Conservation (phyloP, 208 protist genomes). For the Endotrypanum monterogeii region DNA sequence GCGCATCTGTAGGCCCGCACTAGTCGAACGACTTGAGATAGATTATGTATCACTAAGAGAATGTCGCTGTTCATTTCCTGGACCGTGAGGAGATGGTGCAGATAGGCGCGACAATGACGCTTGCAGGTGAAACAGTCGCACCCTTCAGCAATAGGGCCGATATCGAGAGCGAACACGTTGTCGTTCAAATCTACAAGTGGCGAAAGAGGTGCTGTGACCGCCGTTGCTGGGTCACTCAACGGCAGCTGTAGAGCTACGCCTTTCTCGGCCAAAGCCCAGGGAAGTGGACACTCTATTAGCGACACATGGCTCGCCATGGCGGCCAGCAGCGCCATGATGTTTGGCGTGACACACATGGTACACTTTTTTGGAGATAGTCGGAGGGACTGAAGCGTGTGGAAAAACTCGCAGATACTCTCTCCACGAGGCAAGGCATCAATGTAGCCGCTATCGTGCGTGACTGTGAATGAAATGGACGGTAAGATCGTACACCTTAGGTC, state of each 20-base stretch:
- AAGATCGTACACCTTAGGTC: constrained; percentile 29
- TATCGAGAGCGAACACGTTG: constrained; percentile 58
- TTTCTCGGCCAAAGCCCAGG: constrained; percentile 75
- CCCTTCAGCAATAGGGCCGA: constrained; percentile 43
- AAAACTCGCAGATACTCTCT: constrained; percentile 42
- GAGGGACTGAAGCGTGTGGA: constrained; percentile 27
- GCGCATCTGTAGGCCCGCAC: constrained; percentile 34
- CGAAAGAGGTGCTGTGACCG: constrained; percentile 26
- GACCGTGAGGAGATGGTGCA: constrained; percentile 88
- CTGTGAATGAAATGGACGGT: constrained; percentile 29
- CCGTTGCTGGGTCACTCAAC: neutral
- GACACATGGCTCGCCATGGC: constrained; percentile 45
- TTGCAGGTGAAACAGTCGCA: constrained; percentile 84
- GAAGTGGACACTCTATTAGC: constrained; percentile 73
- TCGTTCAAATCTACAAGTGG: constrained; percentile 81
- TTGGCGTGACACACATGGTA: constrained; percentile 49
- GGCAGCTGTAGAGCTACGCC: constrained; percentile 61
- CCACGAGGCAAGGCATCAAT: constrained; percentile 41
- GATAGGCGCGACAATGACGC: constrained; percentile 76
- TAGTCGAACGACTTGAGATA: constrained; percentile 44
- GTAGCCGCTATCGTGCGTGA: constrained; percentile 16
- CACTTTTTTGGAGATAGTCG: constrained; percentile 16
- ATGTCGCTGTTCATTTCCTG: constrained; percentile 91
- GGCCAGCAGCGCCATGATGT: constrained; percentile 48
- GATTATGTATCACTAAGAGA: constrained; percentile 84